Evolutionary conservation across 1,284 basidiomycete genomes (phyloP), one percentile per base, ranked within the genome.

Genomic region (Porogramme epimiltina): DNA sequence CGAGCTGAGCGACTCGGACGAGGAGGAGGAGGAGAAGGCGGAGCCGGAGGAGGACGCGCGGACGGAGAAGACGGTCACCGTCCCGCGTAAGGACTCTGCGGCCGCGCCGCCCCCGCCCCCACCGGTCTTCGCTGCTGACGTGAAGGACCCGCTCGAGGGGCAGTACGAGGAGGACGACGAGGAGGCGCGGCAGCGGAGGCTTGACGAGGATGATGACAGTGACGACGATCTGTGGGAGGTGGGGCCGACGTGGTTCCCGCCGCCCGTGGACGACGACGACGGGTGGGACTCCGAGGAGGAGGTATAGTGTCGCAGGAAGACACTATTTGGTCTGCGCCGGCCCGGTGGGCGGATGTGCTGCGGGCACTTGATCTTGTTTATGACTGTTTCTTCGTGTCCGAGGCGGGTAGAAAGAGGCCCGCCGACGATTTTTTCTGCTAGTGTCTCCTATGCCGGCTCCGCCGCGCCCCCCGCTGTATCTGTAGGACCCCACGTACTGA

Each of bases 1-100:
- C 41, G 64, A 64, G 39, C 55, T 63, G 47, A 53, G 59, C 44
- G 58, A 51, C 22, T 48, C 43, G 16, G 62, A 64, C 24, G 61
- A 59, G 41, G 57, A 58, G 28, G 57, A 57, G 28, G 53, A 38
- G 40, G 46, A 33, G 42, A 53, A 39, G 44, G 46, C 23, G 36
- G 34, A 45, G 49, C 49, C 25, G 16, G 38, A 22, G 24, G 46
- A 42, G 42, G 52, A 37, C 25, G 45, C 19, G 26, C 34, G 19
- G 36, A 26, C 20, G 20, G 46, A 33, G 20, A 18, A 11, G 45
- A 42, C 40, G 40, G 45, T 11, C 31, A 42, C 15, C 31, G 18
- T 31, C 39, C 25, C 16, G 24, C 10, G 6, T 25, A 33, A 18
- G 19, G 13, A 4, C 15, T n/a, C n/a, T n/a, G n/a, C n/a, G n/a